Evolutionary conservation across 1,139 yeast genomes (phyloP).

Genomic region (Lodderomyces theae): DNA sequence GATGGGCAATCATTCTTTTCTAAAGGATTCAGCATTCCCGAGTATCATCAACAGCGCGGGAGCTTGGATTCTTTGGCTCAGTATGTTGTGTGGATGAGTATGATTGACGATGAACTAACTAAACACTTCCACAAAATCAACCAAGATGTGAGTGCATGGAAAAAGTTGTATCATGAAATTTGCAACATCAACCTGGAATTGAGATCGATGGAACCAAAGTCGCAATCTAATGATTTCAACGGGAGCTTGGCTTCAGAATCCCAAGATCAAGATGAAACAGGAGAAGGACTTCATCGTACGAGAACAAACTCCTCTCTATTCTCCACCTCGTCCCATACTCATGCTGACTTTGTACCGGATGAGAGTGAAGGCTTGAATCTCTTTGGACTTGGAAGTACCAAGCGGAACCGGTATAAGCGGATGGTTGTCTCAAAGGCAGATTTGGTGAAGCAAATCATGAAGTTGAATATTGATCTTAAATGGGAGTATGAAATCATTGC

Average conservation of each 20-base stretch:
- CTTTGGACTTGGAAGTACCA: constrained; percentile 31
- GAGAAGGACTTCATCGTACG: not conserved
- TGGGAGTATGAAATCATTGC: constrained; percentile 59
- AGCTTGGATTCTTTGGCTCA: constrained; percentile 20
- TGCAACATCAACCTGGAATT: constrained; percentile 31
- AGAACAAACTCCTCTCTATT: not conserved
- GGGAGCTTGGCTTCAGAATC: not conserved
- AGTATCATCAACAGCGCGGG: constrained; percentile 14
- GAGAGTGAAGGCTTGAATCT: constrained; percentile 29
- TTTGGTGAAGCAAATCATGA: constrained; percentile 32
- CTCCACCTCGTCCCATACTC: constrained; percentile 3
- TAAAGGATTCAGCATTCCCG: constrained; percentile 6
- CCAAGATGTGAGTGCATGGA: constrained; percentile 50
- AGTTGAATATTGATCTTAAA: constrained; percentile 38
- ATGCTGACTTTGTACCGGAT: constrained; percentile 1
- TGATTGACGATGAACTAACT: constrained; percentile 30
- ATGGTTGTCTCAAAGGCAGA: constrained; percentile 32
- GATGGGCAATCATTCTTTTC: constrained; percentile 12
- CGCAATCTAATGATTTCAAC: not conserved
- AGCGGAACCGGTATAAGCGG: constrained; percentile 33
- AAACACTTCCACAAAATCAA: constrained; percentile 38
- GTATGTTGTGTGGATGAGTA: constrained; percentile 31
- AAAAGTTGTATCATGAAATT: constrained; percentile 36
- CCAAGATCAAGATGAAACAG: constrained; percentile 2
- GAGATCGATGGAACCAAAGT: constrained; percentile 14